These are phyloP conservation scores for Babesia sp. DNA, from an alignment of 169 alveolate species.

Conservation along the genomic window DNA sequence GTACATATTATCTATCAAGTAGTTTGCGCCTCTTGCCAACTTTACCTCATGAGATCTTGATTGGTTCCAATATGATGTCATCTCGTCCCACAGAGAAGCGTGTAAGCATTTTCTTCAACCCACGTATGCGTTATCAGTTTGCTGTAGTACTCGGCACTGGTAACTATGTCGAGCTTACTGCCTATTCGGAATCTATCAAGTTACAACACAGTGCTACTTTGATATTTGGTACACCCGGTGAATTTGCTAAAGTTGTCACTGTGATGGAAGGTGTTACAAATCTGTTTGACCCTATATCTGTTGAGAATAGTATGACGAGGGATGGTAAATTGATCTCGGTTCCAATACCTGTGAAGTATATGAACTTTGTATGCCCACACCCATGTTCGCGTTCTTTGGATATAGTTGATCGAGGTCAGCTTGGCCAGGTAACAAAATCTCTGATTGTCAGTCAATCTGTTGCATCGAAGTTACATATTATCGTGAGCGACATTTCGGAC, in stretches of 20 bases:
- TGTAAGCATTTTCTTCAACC: conserved; percentile 35
- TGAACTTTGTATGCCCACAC: conserved; percentile 14
- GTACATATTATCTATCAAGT: neutral
- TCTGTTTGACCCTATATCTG: conserved; percentile 5
- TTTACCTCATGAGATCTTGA: conserved; percentile 23
- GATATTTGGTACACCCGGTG: conserved; percentile 1
- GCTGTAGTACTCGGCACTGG: conserved; percentile 44
- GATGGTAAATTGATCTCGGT: neutral
- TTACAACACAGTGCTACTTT: conserved; percentile 22
- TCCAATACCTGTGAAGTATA: conserved; percentile 12
- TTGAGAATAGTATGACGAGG: neutral
- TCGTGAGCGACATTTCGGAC: conserved; percentile 13
- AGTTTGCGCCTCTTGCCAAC: conserved; percentile 1
- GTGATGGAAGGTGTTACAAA: conserved; percentile 31
- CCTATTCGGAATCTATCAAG: conserved; percentile 34
- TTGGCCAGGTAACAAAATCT: conserved; percentile 21
- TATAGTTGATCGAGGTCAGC: conserved; percentile 31
- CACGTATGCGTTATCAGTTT: conserved; percentile 28
- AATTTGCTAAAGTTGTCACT: conserved; percentile 4
- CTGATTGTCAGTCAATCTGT: conserved; percentile 1
- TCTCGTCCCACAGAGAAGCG: neutral
- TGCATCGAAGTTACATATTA: conserved; percentile 16
- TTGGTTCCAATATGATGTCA: neutral
- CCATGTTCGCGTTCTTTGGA: conserved; percentile 40
- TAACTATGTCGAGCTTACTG: conserved; percentile 18